phyloP scores from a whole-genome alignment of 345 rosid species.

The Passiflora organensis region DNA sequence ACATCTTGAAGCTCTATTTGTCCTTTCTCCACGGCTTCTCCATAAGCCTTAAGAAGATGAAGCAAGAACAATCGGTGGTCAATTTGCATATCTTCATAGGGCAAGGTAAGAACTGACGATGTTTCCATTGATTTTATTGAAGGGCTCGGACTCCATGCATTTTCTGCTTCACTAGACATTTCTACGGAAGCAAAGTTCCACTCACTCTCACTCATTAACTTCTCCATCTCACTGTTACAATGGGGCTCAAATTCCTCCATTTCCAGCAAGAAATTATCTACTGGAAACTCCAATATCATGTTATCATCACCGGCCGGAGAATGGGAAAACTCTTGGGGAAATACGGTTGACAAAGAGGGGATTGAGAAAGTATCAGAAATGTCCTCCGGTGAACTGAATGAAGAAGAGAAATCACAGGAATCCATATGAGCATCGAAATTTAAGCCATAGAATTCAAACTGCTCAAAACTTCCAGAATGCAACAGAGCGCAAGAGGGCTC shows the following conservation, averaged over 20 bases:
- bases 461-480: constrained; percentile 11
- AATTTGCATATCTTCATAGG: constrained; percentile 22
- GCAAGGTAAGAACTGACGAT: constrained; percentile 18
- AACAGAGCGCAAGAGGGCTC: constrained; percentile 26
- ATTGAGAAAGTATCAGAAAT: constrained; percentile 10
- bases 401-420: constrained; percentile 23
- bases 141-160: constrained; percentile 32
- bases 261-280: constrained; percentile 19
- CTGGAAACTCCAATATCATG: constrained; percentile 9
- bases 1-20: constrained; percentile 38
- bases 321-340: constrained; percentile 8
- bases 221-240: constrained; percentile 13
- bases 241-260: constrained; percentile 17
- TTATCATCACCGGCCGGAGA: constrained; percentile 12
- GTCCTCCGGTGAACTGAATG: constrained; percentile 20
- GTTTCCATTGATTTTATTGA: constrained; percentile 26
- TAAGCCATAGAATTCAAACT: neutral
- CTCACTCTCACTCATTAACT: constrained; percentile 13
- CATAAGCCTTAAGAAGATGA: constrained; percentile 40
- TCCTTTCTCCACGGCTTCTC: constrained; percentile 34
- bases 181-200: constrained; percentile 11
- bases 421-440: too few species aligned
- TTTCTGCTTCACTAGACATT: constrained; percentile 9
- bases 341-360: constrained; percentile 12
- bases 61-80: constrained; percentile 20